phyloP scores from a whole-genome alignment of 2,329 filamentous ascomycete genomes.

The Fusarium oligoseptatum region DNA sequence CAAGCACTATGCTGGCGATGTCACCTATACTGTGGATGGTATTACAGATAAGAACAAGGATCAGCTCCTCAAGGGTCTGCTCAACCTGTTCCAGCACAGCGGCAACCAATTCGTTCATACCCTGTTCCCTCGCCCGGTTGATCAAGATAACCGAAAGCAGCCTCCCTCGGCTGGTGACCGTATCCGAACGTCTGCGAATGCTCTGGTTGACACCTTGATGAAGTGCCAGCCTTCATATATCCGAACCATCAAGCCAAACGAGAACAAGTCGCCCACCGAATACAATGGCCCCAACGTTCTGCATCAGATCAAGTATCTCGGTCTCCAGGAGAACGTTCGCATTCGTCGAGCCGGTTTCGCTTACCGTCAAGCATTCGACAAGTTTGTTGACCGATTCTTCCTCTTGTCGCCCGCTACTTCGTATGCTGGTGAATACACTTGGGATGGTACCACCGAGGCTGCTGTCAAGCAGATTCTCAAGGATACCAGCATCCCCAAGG shows the following conservation, averaged over 20 bases:
- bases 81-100: constrained; percentile 87
- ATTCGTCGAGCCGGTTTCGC: constrained; percentile 97
- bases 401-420: constrained; percentile 93
- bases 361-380: constrained; percentile 96
- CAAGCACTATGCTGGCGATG: constrained; percentile 98
- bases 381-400: constrained; percentile 98
- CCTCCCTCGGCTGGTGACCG: constrained; percentile 96
- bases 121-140: constrained; percentile 91
- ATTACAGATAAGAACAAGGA: constrained; percentile 99
- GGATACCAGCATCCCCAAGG: constrained; percentile 93
- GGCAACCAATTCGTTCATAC: constrained; percentile 88
- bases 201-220: constrained; percentile 94
- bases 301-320: constrained; percentile 98
- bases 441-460: constrained; percentile 88
- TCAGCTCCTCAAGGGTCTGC: constrained; percentile 91
- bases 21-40: constrained; percentile 92
- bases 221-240: constrained; percentile 98
- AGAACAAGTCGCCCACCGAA: constrained; percentile 95
- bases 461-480: constrained; percentile 94
- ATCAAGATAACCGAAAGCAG: constrained; percentile 94
- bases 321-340: constrained; percentile 98
- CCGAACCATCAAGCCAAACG: constrained; percentile 98
- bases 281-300: constrained; percentile 94
- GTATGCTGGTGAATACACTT: constrained; percentile 97
- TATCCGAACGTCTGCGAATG: constrained; percentile 94